Conservation (phyloP, 352 stramenopile genomes). For the Phytophthora cajani region DNA sequence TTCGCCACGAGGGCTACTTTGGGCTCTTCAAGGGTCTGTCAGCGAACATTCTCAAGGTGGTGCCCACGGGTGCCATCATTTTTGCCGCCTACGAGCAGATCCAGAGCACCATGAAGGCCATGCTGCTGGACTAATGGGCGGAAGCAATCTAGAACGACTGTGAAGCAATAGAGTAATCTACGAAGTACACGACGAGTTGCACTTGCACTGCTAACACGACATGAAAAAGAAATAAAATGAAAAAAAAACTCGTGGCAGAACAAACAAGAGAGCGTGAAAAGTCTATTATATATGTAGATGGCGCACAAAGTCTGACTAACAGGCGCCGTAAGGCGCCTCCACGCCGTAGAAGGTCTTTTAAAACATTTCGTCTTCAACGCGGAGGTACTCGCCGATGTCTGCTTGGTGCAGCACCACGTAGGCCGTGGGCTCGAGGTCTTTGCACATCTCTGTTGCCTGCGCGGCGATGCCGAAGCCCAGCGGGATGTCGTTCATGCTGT, state of each 20-base stretch:
- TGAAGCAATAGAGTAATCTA: conserved; percentile 37
- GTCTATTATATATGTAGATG: conserved; percentile 68
- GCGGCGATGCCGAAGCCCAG: conserved; percentile 98
- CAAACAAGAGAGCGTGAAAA: conserved; percentile 44
- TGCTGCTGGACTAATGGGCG: conserved; percentile 56
- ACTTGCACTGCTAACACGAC: conserved; percentile 21
- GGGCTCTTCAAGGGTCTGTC: conserved; percentile 97
- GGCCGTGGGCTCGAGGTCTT: conserved; percentile 96
- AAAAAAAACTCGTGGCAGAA: conserved; percentile 18
- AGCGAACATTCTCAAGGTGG: conserved; percentile 96
- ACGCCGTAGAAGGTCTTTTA: conserved; percentile 51
- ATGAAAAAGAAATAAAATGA: conserved; percentile 25
- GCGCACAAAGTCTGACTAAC: conserved; percentile 22
- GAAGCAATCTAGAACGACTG: conserved; percentile 8
- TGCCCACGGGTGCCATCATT: conserved; percentile 96
- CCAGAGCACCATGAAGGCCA: conserved; percentile 54
- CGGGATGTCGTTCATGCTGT: conserved; percentile 98
- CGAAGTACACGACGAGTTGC: conserved; percentile 22
- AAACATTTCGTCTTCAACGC: conserved; percentile 98
- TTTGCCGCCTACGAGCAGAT: conserved; percentile 90
- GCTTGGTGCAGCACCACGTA: conserved; percentile 99
- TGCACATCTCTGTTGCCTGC: conserved; percentile 95
- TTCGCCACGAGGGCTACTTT: conserved; percentile 90
- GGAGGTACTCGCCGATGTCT: conserved; percentile 99
- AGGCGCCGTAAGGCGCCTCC: conserved; percentile 5